Conservation (phyloP, 352 stramenopile genomes). For the Phytopythium oedochilum region DNA sequence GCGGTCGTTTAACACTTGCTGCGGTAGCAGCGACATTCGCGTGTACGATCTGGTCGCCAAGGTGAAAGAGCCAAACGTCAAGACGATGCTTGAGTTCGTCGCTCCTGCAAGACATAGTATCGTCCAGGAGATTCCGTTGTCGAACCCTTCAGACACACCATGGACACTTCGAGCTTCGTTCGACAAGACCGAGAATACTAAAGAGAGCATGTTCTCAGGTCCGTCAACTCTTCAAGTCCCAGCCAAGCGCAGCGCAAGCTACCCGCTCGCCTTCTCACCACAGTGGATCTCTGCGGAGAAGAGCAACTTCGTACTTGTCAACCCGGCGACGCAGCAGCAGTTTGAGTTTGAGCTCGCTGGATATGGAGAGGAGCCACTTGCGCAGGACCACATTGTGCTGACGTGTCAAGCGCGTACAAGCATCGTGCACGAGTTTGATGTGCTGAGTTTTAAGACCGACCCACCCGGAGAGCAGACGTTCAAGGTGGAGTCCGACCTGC, state of each 20-base stretch:
- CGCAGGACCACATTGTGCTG: conserved; percentile 86
- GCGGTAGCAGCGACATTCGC: conserved; percentile 68
- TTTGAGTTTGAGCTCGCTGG: conserved; percentile 89
- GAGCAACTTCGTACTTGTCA: conserved; percentile 70
- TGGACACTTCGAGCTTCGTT: conserved; percentile 83
- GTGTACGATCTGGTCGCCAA: conserved; percentile 83
- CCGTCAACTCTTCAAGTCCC: conserved; percentile 61
- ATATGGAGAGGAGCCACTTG: conserved; percentile 86
- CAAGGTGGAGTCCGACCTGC: conserved; percentile 91
- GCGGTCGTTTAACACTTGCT: conserved; percentile 47
- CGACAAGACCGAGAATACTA: conserved; percentile 7
- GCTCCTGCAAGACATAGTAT: conserved; percentile 85
- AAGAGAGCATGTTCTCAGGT: conserved; percentile 61
- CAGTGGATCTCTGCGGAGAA: conserved; percentile 75
- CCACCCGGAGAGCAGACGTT: conserved; percentile 43
- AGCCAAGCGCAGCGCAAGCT: conserved; percentile 61
- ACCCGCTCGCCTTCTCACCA: conserved; percentile 80
- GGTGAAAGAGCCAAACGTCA: conserved; percentile 84
- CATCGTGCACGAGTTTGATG: conserved; percentile 66
- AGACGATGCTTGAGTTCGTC: conserved; percentile 86
- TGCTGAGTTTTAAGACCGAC: conserved; percentile 56
- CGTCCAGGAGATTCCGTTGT: conserved; percentile 88
- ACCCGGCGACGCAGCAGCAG: conserved; percentile 76
- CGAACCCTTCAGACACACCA: conserved; percentile 78
- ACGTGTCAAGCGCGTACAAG: conserved; percentile 85